phyloP scores from a whole-genome alignment of 2,329 filamentous ascomycete species.

The Alternaria gansuensis region DNA sequence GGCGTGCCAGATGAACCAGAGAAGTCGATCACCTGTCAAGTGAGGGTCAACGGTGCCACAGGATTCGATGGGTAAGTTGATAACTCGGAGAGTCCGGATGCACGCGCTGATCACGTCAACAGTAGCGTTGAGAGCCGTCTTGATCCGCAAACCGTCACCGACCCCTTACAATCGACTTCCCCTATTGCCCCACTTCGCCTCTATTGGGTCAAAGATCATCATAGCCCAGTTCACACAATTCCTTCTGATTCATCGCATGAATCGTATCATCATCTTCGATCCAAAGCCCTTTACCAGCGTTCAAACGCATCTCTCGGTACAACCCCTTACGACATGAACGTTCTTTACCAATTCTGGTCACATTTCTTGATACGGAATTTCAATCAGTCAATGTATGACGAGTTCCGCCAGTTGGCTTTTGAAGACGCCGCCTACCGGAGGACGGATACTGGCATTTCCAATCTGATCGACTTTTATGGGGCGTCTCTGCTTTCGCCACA shows the following conservation, averaged over 20 bases:
- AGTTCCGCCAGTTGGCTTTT: slow-evolving; percentile 73
- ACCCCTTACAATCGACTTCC: slow-evolving; percentile 30
- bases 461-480: slow-evolving; percentile 72
- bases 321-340: slow-evolving; percentile 67
- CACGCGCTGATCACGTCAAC: slow-evolving; percentile 29
- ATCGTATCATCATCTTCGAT: slow-evolving; percentile 60
- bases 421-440: slow-evolving; percentile 66
- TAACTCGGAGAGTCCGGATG: not conserved
- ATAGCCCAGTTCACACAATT: slow-evolving; percentile 54
- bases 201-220: slow-evolving; percentile 62
- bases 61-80: slow-evolving; percentile 41
- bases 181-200: slow-evolving; percentile 42
- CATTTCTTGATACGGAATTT: slow-evolving; percentile 77
- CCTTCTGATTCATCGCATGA: slow-evolving; percentile 59
- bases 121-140: slow-evolving; percentile 36
- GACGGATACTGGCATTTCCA: slow-evolving; percentile 66
- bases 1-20: slow-evolving; percentile 60
- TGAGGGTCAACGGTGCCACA: slow-evolving; percentile 49
- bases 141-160: slow-evolving; percentile 31
- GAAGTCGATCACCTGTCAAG: slow-evolving; percentile 52
- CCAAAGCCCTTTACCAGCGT: slow-evolving; percentile 61
- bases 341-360: slow-evolving; percentile 78
- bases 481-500: slow-evolving; percentile 61
- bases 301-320: slow-evolving; percentile 54
- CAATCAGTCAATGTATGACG: slow-evolving; percentile 77